Conservation (phyloP, 2,329 filamentous ascomycete genomes). For the Colletotrichum sp. region DNA sequence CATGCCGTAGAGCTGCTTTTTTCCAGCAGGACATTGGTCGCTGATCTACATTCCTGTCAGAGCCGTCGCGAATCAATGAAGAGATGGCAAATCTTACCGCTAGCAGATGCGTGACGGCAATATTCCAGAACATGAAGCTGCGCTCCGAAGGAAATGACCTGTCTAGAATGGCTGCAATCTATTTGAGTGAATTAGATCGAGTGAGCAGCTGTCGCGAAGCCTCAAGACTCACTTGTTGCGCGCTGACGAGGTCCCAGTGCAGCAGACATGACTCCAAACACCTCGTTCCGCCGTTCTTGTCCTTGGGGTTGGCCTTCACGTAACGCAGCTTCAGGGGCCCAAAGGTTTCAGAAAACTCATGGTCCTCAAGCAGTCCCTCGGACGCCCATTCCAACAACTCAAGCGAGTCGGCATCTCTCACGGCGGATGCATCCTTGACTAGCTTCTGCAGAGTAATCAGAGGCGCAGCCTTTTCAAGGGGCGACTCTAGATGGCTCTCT, state of each 20-base stretch:
- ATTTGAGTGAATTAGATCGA: neutral
- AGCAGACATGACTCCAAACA: slow-evolving; percentile 59
- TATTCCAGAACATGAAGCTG: slow-evolving; percentile 59
- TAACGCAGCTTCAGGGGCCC: slow-evolving; percentile 55
- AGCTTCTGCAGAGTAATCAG: slow-evolving; percentile 50
- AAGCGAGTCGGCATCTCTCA: slow-evolving; percentile 56
- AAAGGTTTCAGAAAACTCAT: slow-evolving; percentile 51
- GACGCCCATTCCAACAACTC: slow-evolving; percentile 62
- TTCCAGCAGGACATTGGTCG: slow-evolving; percentile 50
- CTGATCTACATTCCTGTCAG: slow-evolving; percentile 40
- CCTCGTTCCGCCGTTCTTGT: slow-evolving; percentile 42
- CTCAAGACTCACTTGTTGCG: slow-evolving; percentile 53
- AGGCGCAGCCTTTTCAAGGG: slow-evolving; percentile 48
- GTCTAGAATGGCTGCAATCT: slow-evolving; percentile 62
- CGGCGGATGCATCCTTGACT: slow-evolving; percentile 48
- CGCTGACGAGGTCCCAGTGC: slow-evolving; percentile 61
- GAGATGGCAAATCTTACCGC: slow-evolving; percentile 44
- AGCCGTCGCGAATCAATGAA: too few species aligned
- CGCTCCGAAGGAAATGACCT: slow-evolving; percentile 54
- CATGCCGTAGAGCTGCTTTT: slow-evolving; percentile 56
- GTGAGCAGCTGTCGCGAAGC: neutral
- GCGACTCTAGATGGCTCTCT: slow-evolving; percentile 57
- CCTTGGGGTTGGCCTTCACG: slow-evolving; percentile 58
- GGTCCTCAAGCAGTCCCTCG: slow-evolving; percentile 38
- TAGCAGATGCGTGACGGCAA: slow-evolving; percentile 57